Base-by-base conservation (phyloP, 2,329 filamentous ascomycete species). In the Claviceps cyperi region DNA sequence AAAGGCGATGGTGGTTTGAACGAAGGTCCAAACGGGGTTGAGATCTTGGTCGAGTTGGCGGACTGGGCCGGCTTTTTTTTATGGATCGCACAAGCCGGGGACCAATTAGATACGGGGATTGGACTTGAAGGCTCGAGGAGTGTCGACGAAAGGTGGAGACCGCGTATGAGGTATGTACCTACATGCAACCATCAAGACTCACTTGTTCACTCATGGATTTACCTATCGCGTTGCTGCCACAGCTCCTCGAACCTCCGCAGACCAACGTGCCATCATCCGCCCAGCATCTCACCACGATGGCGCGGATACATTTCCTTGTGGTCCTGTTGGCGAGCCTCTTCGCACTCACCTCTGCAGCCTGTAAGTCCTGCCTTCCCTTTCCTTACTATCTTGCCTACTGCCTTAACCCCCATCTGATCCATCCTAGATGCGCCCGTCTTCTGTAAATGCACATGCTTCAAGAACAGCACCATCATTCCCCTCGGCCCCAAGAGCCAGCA, bases 371-470 rank as follows among this genome's bases (percentile, higher is more conserved):
- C 41, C 49, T 14, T 11, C 19, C 17, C 35, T 40, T 39, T 38
- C 45, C 39, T 15, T 13, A 8, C 17, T 15, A 6, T 15, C 13
- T 9, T 24, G 5, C 7, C 40, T 24, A 21, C 8, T 6, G 15
- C 39, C 19, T 11, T 2, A 19, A 8, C 15, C n/a, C 37, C 38
- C 17, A 21, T n/a, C 41, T 4, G 15, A 38, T 11, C 47, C 51
- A 54, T 60, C 61, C 55, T 40, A 82, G 78, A 75, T 35, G 74
- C 77, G 43, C 78, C 77, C 17, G 77, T 76, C 2, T 83, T 83
- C 62, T 83, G 80, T 71, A 83, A 83, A 72, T 83, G 80, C 67
- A 83, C 78, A 57, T 83, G 80, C 68, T 81, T 81, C 68, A 78
- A 77, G 57, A 83, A 83, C 68, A 80, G 76, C 70, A 83, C 78